Base-by-base conservation (phyloP, 352 stramenopile species). In the Globisporangium camurandrum region DNA sequence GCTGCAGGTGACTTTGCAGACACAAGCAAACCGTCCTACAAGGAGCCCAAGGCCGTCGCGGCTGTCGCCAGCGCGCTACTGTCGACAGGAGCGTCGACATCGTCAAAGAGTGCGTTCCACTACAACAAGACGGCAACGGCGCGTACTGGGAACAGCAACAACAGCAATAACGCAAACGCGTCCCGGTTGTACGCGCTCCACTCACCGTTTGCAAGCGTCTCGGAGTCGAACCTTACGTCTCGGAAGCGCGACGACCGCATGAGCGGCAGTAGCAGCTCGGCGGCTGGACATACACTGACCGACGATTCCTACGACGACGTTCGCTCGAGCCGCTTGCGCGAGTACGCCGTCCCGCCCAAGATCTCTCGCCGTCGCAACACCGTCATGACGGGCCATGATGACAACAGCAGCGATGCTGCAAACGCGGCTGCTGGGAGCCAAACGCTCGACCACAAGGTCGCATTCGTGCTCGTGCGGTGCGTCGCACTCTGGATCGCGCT, bases 401-500 rank as follows among this genome's bases (percentile, higher is more conserved):
- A n/a, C 27, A 1, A n/a, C 33, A 12, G 19, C 51, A 6, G 37
- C 50, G 14, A n/a, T n/a, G n/a, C n/a, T 27, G 48, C 7, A n/a
- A 28, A 33, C n/a, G n/a, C 42, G 28, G 34, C 42, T 12, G 19
- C 47, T 31, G 47, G 31, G 36, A 43, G 26, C 26, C 51, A 51
- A 43, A 57, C 51, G 34, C 51, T 57, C 17, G 53, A 59, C 53
- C 49, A 52, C 39, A 54, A 41, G 10, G 33, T 54, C 26, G 22
- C 37, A 30, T 54, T 54, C 37, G 17, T 59, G 22, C 22, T 69
- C 28, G 37, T 34, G 1, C 51, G 67, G 10, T 30, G 76, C 24
- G 24, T 62, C 16, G 53, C 74, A 34, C 49, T 87, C 2, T 52
- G 58, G 17, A 54, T 77, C 14, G 59, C 67, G 41, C 64, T 44